phyloP scores from a whole-genome alignment of 768 basidiomycete genomes.

The Mycena albidolilacea region DNA sequence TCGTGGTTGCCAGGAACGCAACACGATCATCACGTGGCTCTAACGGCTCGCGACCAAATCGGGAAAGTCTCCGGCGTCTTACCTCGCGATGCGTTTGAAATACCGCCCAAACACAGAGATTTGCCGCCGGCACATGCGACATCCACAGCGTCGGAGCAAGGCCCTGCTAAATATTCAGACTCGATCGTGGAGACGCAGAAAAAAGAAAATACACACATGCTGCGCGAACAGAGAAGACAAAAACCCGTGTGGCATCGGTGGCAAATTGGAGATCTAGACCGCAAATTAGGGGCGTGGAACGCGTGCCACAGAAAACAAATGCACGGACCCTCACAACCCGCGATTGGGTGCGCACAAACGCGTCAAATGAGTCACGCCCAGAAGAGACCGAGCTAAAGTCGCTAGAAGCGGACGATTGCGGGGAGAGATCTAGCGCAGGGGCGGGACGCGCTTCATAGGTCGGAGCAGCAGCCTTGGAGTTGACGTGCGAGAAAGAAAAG shows the following conservation, averaged over 20 bases:
- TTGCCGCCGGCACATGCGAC: constrained; percentile 10
- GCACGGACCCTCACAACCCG: constrained; percentile 35
- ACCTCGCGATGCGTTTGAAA: constrained; percentile 41
- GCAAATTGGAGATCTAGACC: constrained; percentile 21
- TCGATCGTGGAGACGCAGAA: not conserved
- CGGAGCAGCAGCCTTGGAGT: not conserved
- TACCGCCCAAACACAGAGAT: constrained; percentile 34
- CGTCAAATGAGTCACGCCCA: constrained; percentile 30
- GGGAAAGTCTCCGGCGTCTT: constrained; percentile 2
- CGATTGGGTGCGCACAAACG: constrained; percentile 34
- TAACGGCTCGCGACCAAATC: constrained; percentile 10
- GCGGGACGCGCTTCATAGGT: constrained; percentile 26
- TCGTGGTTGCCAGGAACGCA: constrained; percentile 31
- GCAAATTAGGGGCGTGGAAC: not conserved
- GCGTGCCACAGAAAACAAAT: not conserved
- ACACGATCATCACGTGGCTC: constrained; percentile 31
- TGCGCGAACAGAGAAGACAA: constrained; percentile 26
- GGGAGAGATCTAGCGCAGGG: constrained; percentile 29
- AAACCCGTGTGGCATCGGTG: constrained; percentile 14
- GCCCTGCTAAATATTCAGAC: constrained; percentile 12
- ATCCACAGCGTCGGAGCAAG: constrained; percentile 35
- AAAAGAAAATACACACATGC: constrained; percentile 14
- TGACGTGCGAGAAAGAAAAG: constrained; percentile 20
- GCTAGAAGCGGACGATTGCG: constrained; percentile 37
- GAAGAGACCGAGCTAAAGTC: constrained; percentile 29